Conservation (phyloP, 805 yeast species). For the Nakazawaea laoshanensis region DNA sequence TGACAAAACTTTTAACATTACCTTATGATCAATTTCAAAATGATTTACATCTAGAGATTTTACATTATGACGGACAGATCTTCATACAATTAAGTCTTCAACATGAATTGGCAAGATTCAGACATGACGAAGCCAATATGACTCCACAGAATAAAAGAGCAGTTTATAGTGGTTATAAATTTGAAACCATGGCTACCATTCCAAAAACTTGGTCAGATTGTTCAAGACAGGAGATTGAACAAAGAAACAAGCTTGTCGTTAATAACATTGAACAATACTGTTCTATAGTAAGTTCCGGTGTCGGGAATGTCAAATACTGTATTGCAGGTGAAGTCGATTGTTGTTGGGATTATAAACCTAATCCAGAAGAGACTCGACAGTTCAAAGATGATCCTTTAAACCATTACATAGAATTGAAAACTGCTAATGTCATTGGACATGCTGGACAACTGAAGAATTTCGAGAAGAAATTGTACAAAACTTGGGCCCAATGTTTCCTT, state of each 20-base stretch:
- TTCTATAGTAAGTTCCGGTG: slow-evolving; percentile 76
- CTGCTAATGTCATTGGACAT: slow-evolving; percentile 46
- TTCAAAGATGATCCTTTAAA: slow-evolving; percentile 37
- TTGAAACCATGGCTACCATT: slow-evolving; percentile 71
- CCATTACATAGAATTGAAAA: slow-evolving; percentile 83
- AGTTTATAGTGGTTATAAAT: slow-evolving; percentile 72
- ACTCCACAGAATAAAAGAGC: slow-evolving; percentile 28
- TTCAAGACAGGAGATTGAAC: slow-evolving; percentile 60
- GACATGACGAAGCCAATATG: slow-evolving; percentile 19
- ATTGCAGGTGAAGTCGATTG: slow-evolving; percentile 93
- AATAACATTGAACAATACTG: slow-evolving; percentile 71
- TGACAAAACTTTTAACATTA: slow-evolving; percentile 63
- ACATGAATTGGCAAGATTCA: slow-evolving; percentile 29
- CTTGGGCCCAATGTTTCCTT: slow-evolving; percentile 94
- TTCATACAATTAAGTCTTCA: slow-evolving; percentile 43
- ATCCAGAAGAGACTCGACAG: slow-evolving; percentile 15
- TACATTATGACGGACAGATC: slow-evolving; percentile 67
- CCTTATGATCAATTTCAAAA: slow-evolving; percentile 41
- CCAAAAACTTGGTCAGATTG: slow-evolving; percentile 68
- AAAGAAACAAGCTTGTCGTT: slow-evolving; percentile 49
- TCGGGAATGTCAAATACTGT: slow-evolving; percentile 60
- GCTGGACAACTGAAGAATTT: slow-evolving; percentile 54
- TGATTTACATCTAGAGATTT: slow-evolving; percentile 51
- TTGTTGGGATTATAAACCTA: slow-evolving; percentile 73
- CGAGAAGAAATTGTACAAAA: slow-evolving; percentile 65